Percentiles rank a stretch among this genome's conserved stretches.
phyloP scores from a whole-genome alignment of 345 rosid species.

The Excoecaria cochinchinensis region DNA sequence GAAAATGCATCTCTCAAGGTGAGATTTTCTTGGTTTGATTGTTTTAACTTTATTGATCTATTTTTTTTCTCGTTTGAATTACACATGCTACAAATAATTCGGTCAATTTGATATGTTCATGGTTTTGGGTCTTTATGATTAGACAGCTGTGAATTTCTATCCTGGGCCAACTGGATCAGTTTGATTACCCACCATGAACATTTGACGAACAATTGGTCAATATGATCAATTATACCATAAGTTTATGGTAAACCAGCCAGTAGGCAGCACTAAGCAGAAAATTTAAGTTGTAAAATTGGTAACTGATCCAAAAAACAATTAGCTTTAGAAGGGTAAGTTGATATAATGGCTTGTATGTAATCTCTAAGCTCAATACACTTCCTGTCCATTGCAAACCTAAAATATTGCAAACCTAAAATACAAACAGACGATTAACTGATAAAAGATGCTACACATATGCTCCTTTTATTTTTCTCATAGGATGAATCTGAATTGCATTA shows the following conservation, averaged over 20 bases:
- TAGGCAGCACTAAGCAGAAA: background rate
- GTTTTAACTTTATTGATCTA: background rate
- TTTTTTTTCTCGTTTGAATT: background rate
- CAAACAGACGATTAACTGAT: background rate
- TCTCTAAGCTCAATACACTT: background rate
- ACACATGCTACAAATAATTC: background rate
- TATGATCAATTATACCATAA: no score
- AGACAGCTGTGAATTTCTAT: no score
- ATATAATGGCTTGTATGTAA: background rate
- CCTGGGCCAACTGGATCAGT: background rate
- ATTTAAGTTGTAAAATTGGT: background rate
- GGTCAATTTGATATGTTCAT: background rate
- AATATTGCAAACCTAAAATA: background rate
- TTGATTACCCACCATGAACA: background rate
- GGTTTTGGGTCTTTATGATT: background rate
- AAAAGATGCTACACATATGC: background rate
- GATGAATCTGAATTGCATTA: background rate
- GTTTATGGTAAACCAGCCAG: no score
- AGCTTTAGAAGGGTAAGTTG: background rate
- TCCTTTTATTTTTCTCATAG: background rate
- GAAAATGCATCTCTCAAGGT: slow-evolving; percentile 89
- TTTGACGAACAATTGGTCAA: no score
- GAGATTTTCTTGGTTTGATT: slow-evolving; percentile 7
- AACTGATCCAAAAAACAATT: background rate
- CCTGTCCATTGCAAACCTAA: background rate